phyloP scores from a whole-genome alignment of 73 alveolate genomes.

The Paramecium sonneborni region DNA sequence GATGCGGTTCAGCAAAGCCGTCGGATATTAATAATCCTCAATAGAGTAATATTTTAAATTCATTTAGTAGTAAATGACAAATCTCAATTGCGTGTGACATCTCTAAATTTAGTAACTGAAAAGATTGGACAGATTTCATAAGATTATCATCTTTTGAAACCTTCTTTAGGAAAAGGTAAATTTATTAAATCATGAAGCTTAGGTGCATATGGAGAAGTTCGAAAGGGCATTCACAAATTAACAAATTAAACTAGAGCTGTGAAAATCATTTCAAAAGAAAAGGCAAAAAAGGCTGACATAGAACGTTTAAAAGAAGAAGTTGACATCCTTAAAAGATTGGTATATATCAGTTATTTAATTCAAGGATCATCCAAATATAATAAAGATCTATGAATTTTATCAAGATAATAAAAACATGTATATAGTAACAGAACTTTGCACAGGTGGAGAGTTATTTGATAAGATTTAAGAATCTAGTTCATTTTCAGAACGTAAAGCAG shows the following conservation, averaged over 20 bases:
- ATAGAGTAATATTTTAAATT: background rate
- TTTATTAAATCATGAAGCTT: background rate
- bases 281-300: conserved; percentile 69
- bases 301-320: conserved; percentile 77
- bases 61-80: background rate
- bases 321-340: conserved; percentile 77
- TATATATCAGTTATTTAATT: conserved; percentile 59
- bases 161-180: conserved; percentile 69
- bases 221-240: conserved; percentile 76
- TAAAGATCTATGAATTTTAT: conserved; percentile 75
- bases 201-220: conserved; percentile 85
- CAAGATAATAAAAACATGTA: conserved; percentile 71
- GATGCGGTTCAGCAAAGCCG: conserved; percentile 28
- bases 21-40: conserved; percentile 23
- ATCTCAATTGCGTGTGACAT: conserved; percentile 38
- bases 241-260: conserved; percentile 77
- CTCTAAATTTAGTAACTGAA: conserved; percentile 48
- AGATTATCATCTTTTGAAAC: conserved; percentile 66
- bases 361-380: conserved; percentile 83
- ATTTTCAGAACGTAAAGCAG: conserved; percentile 77
- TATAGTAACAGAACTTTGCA: conserved; percentile 80
- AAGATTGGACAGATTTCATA: conserved; percentile 56
- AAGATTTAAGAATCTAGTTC: conserved; percentile 64
- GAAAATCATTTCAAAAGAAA: conserved; percentile 76
- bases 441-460: conserved; percentile 84